Conservation (phyloP, 768 basidiomycete species). For the Leccinum longicurvipes region DNA sequence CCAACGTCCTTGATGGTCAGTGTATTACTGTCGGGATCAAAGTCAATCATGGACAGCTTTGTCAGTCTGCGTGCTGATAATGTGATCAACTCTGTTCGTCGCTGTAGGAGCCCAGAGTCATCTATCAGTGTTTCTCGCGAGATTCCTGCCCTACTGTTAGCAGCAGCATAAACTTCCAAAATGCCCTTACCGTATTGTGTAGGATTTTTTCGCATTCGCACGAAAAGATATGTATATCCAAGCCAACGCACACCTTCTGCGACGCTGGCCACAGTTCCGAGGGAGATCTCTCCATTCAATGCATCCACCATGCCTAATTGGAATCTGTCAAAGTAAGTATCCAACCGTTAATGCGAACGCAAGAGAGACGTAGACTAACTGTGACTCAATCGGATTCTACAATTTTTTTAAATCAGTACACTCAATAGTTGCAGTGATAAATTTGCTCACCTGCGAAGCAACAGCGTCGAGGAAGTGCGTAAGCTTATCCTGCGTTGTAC, state of each 20-base stretch:
- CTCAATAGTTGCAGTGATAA: background rate
- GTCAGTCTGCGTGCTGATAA: constrained; percentile 65
- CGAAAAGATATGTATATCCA: constrained; percentile 95
- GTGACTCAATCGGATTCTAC: constrained; percentile 94
- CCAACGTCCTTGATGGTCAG: constrained; percentile 87
- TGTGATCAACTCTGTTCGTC: constrained; percentile 64
- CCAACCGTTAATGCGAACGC: background rate
- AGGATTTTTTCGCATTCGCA: constrained; percentile 92
- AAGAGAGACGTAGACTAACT: constrained; percentile 45
- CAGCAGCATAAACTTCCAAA: background rate
- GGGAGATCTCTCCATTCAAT: constrained; percentile 90
- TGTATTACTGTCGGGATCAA: constrained; percentile 52
- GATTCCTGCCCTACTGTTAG: constrained; percentile 53
- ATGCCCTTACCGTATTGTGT: constrained; percentile 65
- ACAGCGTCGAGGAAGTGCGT: constrained; percentile 86
- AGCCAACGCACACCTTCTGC: constrained; percentile 91
- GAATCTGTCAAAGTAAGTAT: constrained; percentile 49
- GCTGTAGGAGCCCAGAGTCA: constrained; percentile 70
- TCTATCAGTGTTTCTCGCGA: constrained; percentile 60
- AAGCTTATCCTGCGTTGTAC: constrained; percentile 91
- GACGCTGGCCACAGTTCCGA: constrained; percentile 89
- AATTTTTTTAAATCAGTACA: background rate
- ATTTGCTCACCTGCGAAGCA: constrained; percentile 66
- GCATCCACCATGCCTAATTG: constrained; percentile 82
- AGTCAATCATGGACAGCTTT: constrained; percentile 77